A percentile compares a stretch with the other conserved stretches of the same genome.
phyloP scores from a whole-genome alignment of 805 yeast genomes.

The Metschnikowia rubicola region DNA sequence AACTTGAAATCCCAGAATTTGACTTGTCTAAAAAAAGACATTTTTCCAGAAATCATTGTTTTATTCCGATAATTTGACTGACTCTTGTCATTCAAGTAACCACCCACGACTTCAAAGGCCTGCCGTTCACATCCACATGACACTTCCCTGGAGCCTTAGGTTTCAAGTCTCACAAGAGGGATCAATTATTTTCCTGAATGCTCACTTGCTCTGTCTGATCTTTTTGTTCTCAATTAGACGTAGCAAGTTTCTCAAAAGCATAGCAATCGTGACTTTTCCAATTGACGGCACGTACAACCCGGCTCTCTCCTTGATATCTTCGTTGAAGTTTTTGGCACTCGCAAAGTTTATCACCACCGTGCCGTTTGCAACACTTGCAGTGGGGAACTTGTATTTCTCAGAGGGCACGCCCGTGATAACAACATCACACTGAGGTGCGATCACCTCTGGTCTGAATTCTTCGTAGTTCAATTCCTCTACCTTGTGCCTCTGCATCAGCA shows the following conservation, averaged over 20 bases:
- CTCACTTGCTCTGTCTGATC: conserved; percentile 17
- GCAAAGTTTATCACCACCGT: conserved; percentile 89
- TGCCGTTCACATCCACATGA: too few species aligned
- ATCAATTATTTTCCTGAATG: too few species aligned
- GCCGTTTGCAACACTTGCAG: conserved; percentile 76
- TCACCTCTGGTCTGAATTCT: conserved; percentile 52
- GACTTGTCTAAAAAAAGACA: too few species aligned
- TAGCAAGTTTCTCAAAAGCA: conserved; percentile 85
- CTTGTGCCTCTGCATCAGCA: conserved; percentile 75
- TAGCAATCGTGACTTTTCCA: conserved; percentile 94
- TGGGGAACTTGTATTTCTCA: conserved; percentile 78
- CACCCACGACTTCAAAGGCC: too few species aligned
- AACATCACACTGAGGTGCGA: conserved; percentile 78
- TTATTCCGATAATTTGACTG: too few species aligned
- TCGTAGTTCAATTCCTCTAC: conserved; percentile 55
- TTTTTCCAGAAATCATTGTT: too few species aligned
- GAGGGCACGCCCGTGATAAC: conserved; percentile 95
- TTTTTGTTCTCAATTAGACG: conserved; percentile 70
- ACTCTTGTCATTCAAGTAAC: too few species aligned
- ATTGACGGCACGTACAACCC: conserved; percentile 91
- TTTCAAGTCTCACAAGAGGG: too few species aligned
- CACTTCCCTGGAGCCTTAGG: too few species aligned
- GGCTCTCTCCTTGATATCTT: conserved; percentile 78
- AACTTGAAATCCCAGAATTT: too few species aligned
- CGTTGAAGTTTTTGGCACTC: conserved; percentile 82